Conservation (phyloP, 1,284 basidiomycete genomes). For the Heterobasidion annosum region DNA sequence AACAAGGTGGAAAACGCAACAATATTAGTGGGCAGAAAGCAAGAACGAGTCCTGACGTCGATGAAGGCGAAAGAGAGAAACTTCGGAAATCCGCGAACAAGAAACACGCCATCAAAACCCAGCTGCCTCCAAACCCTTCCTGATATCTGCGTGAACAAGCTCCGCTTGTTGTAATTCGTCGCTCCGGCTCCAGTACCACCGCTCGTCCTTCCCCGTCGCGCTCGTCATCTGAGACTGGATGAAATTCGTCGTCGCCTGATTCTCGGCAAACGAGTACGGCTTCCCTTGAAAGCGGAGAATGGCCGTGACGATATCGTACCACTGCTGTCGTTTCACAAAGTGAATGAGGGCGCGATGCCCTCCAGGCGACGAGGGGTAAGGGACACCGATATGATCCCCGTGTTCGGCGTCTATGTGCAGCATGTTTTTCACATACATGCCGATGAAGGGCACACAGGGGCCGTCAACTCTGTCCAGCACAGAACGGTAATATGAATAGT, state of each 20-base stretch:
- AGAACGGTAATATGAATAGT: constrained; percentile 47
- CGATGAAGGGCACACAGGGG: constrained; percentile 59
- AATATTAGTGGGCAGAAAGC: background rate
- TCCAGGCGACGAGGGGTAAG: constrained; percentile 12
- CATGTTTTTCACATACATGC: constrained; percentile 54
- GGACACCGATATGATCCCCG: constrained; percentile 24
- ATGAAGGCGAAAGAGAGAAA: too few relatives aligned
- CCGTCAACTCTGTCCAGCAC: constrained; percentile 42
- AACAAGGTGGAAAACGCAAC: background rate
- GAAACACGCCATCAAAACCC: constrained; percentile 34
- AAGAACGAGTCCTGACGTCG: background rate
- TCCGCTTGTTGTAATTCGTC: constrained; percentile 52
- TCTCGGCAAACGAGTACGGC: constrained; percentile 40
- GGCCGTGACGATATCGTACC: constrained; percentile 41
- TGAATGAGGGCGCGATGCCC: constrained; percentile 27
- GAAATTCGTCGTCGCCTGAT: constrained; percentile 34
- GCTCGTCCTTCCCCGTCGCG: constrained; percentile 30
- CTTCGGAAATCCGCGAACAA: background rate
- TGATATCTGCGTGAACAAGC: constrained; percentile 50
- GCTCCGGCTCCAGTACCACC: constrained; percentile 47
- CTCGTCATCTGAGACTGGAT: constrained; percentile 36
- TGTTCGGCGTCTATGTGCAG: constrained; percentile 46
- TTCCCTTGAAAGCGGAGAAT: constrained; percentile 52
- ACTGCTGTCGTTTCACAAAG: constrained; percentile 48
- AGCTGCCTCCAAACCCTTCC: constrained; percentile 50